Base-by-base conservation (phyloP, 176 grass and related monocot genomes). In the Otatea glauca region DNA sequence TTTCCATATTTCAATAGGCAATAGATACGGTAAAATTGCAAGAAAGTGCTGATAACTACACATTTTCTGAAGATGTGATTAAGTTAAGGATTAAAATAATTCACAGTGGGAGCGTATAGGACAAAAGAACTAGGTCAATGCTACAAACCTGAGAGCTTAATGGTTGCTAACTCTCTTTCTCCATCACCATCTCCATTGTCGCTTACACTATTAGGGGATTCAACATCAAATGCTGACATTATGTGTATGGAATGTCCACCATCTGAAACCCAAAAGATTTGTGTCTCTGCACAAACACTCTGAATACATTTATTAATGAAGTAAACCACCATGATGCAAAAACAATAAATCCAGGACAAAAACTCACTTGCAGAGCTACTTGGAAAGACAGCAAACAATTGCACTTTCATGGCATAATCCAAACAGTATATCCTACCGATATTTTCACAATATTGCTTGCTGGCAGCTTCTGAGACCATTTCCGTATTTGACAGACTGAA, bases 181-280 rank as follows among this genome's bases (percentile, higher is more conserved):
- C 69, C 58, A 11, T 75, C 61, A 77, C 48, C 39, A 70, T 39
- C 51, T 62, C 34, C 87, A 78, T 58, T 53, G 12, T 88, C 71
- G 3, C 8, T 43, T 43, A 43, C 42, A 7, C 51, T 58, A 35
- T 72, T 68, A 75, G 84, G 47, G 71, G 53, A 58, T 69, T 97
- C 90, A 80, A 60, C 49, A 83, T 83, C 77, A 81, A 88, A 64
- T 35, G 56, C 47, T 49, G 96, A 93, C 38, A 93, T 81, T 75
- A 92, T 65, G 38, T 95, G 91, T 80, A 98, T 65, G 65, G 93
- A 88, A 81, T 98, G 77, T 64, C 83, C 82, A 39, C 93, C 93
- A 66, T 98, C 92, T 85, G 93, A 98, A 90, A 92, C 80, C 92
- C 92, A 98, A 89, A 95, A 74, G 70, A 88, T 70, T 27, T 95